These are phyloP conservation scores for Anthracocystis walkeri DNA, from an alignment of 1,284 basidiomycete genomes.

Conservation along the genomic window DNA sequence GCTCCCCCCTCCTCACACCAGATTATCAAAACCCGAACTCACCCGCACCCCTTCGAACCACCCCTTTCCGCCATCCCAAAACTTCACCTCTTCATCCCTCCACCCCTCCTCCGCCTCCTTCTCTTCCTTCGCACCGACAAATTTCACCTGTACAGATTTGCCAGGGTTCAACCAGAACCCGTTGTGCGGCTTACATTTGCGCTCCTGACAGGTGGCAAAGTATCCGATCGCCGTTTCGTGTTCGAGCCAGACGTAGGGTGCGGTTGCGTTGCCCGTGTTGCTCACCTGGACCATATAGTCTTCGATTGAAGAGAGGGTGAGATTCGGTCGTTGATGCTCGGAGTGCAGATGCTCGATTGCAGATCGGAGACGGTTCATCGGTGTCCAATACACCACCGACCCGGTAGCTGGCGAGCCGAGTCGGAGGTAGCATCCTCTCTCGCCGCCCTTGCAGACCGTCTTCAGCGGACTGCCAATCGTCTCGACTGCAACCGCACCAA, in stretches of 20 bases:
- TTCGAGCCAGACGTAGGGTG: conserved; percentile 73
- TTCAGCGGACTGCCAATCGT: background rate
- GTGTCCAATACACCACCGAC: conserved; percentile 6
- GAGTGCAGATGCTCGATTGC: conserved; percentile 3
- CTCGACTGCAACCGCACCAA: conserved; percentile 3
- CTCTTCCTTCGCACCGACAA: background rate
- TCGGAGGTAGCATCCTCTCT: conserved; percentile 13
- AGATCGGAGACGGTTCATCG: background rate
- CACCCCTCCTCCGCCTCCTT: background rate
- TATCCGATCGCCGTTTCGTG: conserved; percentile 74
- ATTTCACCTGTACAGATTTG: conserved; percentile 3
- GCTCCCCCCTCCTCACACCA: background rate
- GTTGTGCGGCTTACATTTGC: conserved; percentile 15
- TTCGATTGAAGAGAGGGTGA: background rate
- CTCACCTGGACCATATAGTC: conserved; percentile 4
- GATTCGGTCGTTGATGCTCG: background rate
- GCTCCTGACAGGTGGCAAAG: conserved; percentile 66
- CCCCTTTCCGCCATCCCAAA: background rate
- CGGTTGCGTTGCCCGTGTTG: conserved; percentile 22
- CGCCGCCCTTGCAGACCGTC: background rate
- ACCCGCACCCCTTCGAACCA: conserved; percentile 6
- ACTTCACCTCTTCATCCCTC: background rate
- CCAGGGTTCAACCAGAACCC: conserved; percentile 32
- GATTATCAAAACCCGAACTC: conserved; percentile 26
- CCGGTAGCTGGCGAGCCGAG: conserved; percentile 3